Base-by-base conservation (phyloP, 2,329 filamentous ascomycete genomes). In the Spiromastix sp. region DNA sequence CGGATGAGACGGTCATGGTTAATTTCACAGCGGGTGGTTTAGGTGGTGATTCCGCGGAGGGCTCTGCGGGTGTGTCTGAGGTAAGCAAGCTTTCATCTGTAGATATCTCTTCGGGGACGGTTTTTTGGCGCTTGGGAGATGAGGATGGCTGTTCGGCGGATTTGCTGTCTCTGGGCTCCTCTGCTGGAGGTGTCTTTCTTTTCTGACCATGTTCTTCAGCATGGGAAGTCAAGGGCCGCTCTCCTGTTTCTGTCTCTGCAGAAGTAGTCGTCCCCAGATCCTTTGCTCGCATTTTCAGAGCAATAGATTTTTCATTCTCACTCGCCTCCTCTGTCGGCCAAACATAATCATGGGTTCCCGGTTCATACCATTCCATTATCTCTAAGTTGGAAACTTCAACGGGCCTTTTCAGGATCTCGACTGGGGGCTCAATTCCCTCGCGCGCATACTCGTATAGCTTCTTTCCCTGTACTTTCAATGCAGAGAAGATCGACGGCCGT, bases 401-500 rank as follows among this genome's bases (percentile, higher is more conserved):
- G 2, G 82, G 74, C 38, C 89, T 68, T 36, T 81, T 76, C 54
- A 86, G 71, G 40, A 98, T 91, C 56, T 93, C 81, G 37, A 81
- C 70, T 0, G 91, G 91, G 11, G 94, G 79, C 22, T 84, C 76
- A 52, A 81, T 85, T 11, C 91, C 91, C 56, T 87, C 85, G 32
- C 91, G 73, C 13, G 91, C 91, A 59, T 96, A 96, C 61, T 98
- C 87, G 56, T 98, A 98, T 32, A 95, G 70, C 21, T 85, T 82
- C 67, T 95, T 95, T 2, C 91, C 91, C 47, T 95, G 76, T 59
- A 95, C 85, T 58, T 89, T 87, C 42, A 96, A 68, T 7, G 91
- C 91, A 19, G 85, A 94, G 60, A 87, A 98, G 13, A 98, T 74
- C 4, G 89, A 89, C 24, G 91, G 91, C 47, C 84, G 79, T 66